Base-by-base conservation (phyloP, 805 yeast genomes). In the Jamesozyma jinghongensis region DNA sequence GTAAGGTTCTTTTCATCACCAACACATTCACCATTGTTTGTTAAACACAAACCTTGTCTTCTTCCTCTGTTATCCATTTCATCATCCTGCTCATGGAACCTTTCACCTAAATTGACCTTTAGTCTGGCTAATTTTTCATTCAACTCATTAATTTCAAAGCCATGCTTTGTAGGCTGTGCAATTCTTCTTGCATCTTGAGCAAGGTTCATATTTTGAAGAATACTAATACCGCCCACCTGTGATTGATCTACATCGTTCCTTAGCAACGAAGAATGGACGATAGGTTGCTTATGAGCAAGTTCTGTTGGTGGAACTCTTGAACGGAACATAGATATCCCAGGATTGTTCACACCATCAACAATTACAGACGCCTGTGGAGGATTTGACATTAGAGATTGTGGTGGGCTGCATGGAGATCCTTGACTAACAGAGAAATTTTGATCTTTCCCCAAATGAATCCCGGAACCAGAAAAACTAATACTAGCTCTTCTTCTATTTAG, bases 71-170 rank as follows among this genome's bases (percentile, higher is more conserved):
- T 20, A n/a, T 18, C 12, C n/a, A 18, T 32, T 5, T 7, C 18
- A 30, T 30, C 19, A 16, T 30, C 33, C 10, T 14, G 5, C 14
- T 19, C n/a, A 6, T 11, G 18, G n/a, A 32, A 32, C 18, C 19
- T 32, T 8, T n/a, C 28, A 10, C 19, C 32, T 14, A 33, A 28
- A 25, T 38, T 31, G 3, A 16, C 40, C 17, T 49, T 51, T 35
- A 61, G 40, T 17, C 50, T 52, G 5, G 54, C 41, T 14, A 61
- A 37, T 40, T 57, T 65, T 42, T 63, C 66, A 19, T 60, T 56
- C 14, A 65, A 41, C 32, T 54, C 54, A 8, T 59, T 62, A 6
- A 59, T 42, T 40, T 59, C 56, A 35, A 58, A 19, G 5, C 27
- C 20, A 6, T 27, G 16, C 13, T 6, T 36, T 16, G 32, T 2